Percentiles rank a stretch among this genome's conserved stretches.
phyloP scores from a whole-genome alignment of 129 eudicot genomes.

The Lonicera japonica region DNA sequence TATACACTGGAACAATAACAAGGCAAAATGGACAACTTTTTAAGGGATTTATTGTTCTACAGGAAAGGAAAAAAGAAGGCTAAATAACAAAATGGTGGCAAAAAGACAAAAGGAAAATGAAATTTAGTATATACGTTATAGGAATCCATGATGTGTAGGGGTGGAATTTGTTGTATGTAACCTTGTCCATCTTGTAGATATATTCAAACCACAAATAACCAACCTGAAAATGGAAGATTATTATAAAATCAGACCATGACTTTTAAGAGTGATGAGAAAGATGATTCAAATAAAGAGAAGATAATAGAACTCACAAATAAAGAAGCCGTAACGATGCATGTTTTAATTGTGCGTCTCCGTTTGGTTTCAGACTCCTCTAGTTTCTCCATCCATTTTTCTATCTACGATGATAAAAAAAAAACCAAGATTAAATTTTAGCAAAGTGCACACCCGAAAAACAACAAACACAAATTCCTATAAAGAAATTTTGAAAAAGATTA shows the following conservation, averaged over 20 bases:
- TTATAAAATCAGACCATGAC: conserved; percentile 7
- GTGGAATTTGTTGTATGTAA: conserved; percentile 77
- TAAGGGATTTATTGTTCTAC: neutral
- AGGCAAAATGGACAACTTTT: neutral
- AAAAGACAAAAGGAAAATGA: too few relatives aligned
- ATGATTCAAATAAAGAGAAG: neutral
- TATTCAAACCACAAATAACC: conserved; percentile 89
- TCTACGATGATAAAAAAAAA: conserved; percentile 40
- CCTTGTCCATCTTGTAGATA: conserved; percentile 85
- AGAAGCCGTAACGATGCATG: conserved; percentile 61
- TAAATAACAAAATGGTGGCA: too few relatives aligned
- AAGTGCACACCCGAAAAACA: neutral
- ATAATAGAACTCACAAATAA: conserved; percentile 42
- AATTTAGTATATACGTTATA: conserved; percentile 53
- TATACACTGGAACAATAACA: conserved; percentile 55
- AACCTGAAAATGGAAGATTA: conserved; percentile 38
- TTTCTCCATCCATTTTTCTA: conserved; percentile 95
- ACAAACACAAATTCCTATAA: neutral
- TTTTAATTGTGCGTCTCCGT: conserved; percentile 60
- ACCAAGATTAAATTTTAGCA: neutral
- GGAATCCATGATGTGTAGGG: conserved; percentile 99
- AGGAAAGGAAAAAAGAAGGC: neutral
- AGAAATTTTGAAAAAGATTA: conserved; percentile 20
- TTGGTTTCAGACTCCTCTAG: conserved; percentile 76
- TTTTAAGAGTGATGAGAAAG: neutral